Percentiles rank a stretch among this genome's conserved stretches.
phyloP scores from a whole-genome alignment of 2,329 filamentous ascomycete genomes.

The Aspergillus ochraceoroseus region DNA sequence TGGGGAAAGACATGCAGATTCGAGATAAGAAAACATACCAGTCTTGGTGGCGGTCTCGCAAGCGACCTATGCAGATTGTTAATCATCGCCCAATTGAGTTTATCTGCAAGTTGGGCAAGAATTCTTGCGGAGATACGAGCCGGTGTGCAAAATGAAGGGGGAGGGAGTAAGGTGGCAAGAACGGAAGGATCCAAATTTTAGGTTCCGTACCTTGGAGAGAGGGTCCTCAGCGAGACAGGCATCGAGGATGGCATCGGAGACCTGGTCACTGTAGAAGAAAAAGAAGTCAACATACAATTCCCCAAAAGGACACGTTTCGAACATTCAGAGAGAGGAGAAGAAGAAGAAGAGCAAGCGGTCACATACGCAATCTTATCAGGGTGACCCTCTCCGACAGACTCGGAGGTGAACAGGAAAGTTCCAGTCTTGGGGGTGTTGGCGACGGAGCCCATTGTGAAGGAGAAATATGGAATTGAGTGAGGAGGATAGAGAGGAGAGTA shows the following conservation, averaged over 20 bases:
- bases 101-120: constrained; percentile 3
- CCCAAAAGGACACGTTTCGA: not conserved
- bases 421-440: constrained; percentile 45
- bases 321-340: constrained; percentile 2
- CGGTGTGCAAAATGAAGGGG: constrained; percentile 9
- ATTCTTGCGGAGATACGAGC: constrained; percentile 11
- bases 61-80: constrained; percentile 55
- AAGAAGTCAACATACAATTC: constrained; percentile 6
- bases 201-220: constrained; percentile 69
- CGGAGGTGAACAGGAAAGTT: constrained; percentile 84
- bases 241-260: constrained; percentile 97
- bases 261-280: constrained; percentile 64
- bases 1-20: constrained; percentile 4
- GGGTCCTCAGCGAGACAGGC: constrained; percentile 92
- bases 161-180: constrained; percentile 10
- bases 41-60: constrained; percentile 99
- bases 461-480: constrained; percentile 19
- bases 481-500: constrained; percentile 18
- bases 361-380: constrained; percentile 86
- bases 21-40: constrained; percentile 50
- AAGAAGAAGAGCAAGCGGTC: constrained; percentile 12
- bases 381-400: constrained; percentile 85
- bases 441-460: constrained; percentile 58
- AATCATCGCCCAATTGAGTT: constrained; percentile 12
- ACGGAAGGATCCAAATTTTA: not conserved